phyloP scores from a whole-genome alignment of 176 grass and related monocot species.

The Raddia distichophylla region DNA sequence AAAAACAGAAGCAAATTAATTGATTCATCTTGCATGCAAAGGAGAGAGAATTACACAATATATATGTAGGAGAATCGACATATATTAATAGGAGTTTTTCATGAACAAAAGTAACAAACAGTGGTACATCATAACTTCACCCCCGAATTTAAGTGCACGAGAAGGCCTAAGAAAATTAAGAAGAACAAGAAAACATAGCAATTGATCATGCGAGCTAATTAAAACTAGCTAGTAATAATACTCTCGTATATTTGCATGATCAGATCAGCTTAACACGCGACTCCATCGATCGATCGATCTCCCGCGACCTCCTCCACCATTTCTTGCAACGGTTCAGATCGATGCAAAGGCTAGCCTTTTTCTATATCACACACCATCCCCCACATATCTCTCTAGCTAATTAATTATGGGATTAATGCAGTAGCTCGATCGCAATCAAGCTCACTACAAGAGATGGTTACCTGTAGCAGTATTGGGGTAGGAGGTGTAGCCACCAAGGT shows the following conservation, averaged over 20 bases:
- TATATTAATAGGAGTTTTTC: slow-evolving; percentile 29
- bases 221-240: slow-evolving; percentile 36
- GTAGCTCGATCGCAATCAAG: neutral
- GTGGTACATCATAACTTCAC: slow-evolving; percentile 39
- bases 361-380: slow-evolving; percentile 46
- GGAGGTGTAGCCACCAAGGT: slow-evolving; percentile 42
- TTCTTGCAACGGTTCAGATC: slow-evolving; percentile 39
- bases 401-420: slow-evolving; percentile 38
- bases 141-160: slow-evolving; percentile 23
- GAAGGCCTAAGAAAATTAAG: slow-evolving; percentile 35
- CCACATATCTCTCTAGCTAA: slow-evolving; percentile 6
- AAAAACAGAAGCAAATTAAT: neutral
- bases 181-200: slow-evolving; percentile 1
- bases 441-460: slow-evolving; percentile 62
- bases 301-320: neutral
- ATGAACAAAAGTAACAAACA: slow-evolving; percentile 44
- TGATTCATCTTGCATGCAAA: too few relatives aligned
- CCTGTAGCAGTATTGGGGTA: slow-evolving; percentile 54
- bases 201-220: slow-evolving; percentile 47
- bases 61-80: too few relatives aligned
- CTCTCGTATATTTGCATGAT: slow-evolving; percentile 30
- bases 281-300: slow-evolving; percentile 20
- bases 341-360: slow-evolving; percentile 33
- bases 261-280: slow-evolving; percentile 20
- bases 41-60: too few relatives aligned